These are phyloP conservation scores for Rhizopogon vesiculosus DNA, from an alignment of 768 basidiomycete species.

Conservation along the genomic window DNA sequence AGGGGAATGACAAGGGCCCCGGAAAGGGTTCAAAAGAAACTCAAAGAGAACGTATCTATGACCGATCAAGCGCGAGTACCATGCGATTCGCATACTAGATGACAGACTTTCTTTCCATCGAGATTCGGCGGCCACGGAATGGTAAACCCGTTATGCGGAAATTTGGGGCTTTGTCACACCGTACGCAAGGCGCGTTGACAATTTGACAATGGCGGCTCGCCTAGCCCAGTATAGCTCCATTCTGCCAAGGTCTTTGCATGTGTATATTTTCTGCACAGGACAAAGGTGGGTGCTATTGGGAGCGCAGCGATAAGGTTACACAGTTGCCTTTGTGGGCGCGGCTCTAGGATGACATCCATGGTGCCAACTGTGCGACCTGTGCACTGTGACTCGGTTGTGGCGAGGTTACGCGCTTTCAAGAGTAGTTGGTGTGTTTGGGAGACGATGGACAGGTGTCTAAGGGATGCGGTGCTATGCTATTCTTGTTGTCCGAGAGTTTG, in stretches of 20 bases:
- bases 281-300: background rate
- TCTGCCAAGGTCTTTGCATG: slow-evolving; percentile 24
- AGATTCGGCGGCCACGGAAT: slow-evolving; percentile 21
- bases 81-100: background rate
- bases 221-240: slow-evolving; percentile 34
- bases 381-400: slow-evolving; percentile 23
- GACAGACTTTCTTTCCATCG: slow-evolving; percentile 9
- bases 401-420: slow-evolving; percentile 23
- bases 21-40: too few relatives aligned
- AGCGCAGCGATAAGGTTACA: slow-evolving; percentile 3
- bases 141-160: slow-evolving; percentile 44
- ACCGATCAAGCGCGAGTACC: background rate
- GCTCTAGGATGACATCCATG: slow-evolving; percentile 46
- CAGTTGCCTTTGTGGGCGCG: slow-evolving; percentile 15
- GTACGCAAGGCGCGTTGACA: background rate
- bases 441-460: background rate
- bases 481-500: background rate
- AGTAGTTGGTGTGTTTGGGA: slow-evolving; percentile 16
- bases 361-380: slow-evolving; percentile 31
- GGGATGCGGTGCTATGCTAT: background rate
- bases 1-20: background rate
- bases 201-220: slow-evolving; percentile 25
- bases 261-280: slow-evolving; percentile 15
- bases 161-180: slow-evolving; percentile 25
- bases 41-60: background rate